Base-by-base conservation (phyloP, 1,284 basidiomycete genomes). In the Ceratobasidium sp. region DNA sequence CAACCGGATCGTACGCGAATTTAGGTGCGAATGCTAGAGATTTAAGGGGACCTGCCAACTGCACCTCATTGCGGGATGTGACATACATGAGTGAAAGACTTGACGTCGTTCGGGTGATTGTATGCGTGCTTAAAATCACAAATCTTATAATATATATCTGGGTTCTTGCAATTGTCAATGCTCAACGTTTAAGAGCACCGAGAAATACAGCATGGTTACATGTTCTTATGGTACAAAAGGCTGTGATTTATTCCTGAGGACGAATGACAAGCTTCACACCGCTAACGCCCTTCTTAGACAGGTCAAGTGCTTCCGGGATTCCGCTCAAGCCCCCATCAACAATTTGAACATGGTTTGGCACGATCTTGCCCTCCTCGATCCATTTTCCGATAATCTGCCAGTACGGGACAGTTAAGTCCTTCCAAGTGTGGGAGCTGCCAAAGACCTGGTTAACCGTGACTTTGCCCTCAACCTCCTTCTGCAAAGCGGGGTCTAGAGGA, bases 211-310 rank as follows among this genome's bases (percentile, higher is more conserved):
- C n/a, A n/a, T n/a, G n/a, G n/a, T n/a, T n/a, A n/a, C n/a, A n/a
- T n/a, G n/a, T n/a, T n/a, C n/a, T n/a, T n/a, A n/a, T n/a, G n/a
- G n/a, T n/a, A n/a, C n/a, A n/a, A n/a, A n/a, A n/a, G n/a, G n/a
- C n/a, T n/a, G n/a, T n/a, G n/a, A n/a, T n/a, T 51, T 20, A 66
- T 63, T 76, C 72, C n/a, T 76, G 72, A 42, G 72, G 72, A 13
- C 39, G 72, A 66, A 79, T 56, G 3, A 79, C 67, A 4, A 79
- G 56, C 58, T 79, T 79, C 60, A 77, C 73, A 13, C 78, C 78
- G 64, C 78, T 79, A 0, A 79, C 73, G 12, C 78, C 78, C 58
- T 77, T 70, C 15, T 61, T 44, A 13, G 69, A 77, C 49, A 77
- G n/a, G 3, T 69, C 61, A 28, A 79, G n/a, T 1, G 78, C 78